These are phyloP conservation scores for Eucalyptus shirleyi DNA, from an alignment of 345 rosid species.

Conservation along the genomic window DNA sequence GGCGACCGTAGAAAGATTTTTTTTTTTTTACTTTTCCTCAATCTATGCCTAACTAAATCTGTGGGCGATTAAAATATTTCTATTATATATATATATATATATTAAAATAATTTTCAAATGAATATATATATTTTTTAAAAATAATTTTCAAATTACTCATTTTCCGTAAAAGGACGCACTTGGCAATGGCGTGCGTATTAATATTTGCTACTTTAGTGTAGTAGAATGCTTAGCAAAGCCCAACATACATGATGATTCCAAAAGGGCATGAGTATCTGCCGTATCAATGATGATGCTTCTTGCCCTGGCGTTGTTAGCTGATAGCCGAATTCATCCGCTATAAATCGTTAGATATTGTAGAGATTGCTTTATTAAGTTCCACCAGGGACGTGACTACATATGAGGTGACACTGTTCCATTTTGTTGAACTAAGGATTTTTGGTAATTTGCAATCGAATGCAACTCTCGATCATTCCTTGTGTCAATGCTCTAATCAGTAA, in stretches of 20 bases:
- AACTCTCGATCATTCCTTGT: neutral
- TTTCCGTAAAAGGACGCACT: neutral
- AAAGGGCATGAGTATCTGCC: no score
- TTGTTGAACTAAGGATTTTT: neutral
- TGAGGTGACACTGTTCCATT: neutral
- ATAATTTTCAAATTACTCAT: neutral
- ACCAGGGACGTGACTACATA: neutral
- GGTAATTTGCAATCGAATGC: neutral
- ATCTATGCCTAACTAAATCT: no score
- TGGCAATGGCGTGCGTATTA: no score
- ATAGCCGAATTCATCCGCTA: neutral
- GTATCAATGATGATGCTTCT: neutral
- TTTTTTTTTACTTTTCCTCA: no score
- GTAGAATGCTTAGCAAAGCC: neutral
- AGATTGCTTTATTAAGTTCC: neutral
- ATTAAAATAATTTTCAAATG: no score
- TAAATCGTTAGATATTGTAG: neutral
- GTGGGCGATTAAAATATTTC: no score
- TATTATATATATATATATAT: no score
- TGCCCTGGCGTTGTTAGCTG: neutral
- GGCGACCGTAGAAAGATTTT: fast-evolving
- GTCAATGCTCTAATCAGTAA: no score
- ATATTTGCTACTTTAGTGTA: neutral
- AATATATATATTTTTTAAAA: no score
- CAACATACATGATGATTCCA: no score